Base-by-base conservation (phyloP, 2,329 filamentous ascomycete species). In the Alternaria ventricosa region DNA sequence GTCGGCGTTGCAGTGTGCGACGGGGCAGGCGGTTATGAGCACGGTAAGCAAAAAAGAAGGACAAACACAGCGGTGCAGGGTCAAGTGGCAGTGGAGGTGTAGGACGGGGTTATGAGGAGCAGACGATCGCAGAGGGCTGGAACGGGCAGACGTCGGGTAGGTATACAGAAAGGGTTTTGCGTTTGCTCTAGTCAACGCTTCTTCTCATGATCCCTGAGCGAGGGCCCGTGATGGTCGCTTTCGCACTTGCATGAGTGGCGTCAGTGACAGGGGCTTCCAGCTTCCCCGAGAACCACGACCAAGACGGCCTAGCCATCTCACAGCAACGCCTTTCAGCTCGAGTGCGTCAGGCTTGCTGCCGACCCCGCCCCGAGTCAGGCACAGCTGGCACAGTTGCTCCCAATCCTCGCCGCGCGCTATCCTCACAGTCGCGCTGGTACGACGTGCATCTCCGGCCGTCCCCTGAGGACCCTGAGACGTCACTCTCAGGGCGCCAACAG, bases 161-260 rank as follows among this genome's bases (percentile, higher is more conserved):
- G 61, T 63, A 63, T 63, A 63, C 61, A 51, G 61, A 67, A 73
- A 70, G 68, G 71, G 70, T 71, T 73, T 73, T 71, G 67, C 67
- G 66, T 69, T 71, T 69, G 61, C 59, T 62, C 60, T 65, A 64
- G 64, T 51, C 60, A 56, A 64, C 57, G 60, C 27, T 61, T 60
- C 56, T 51, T 55, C 56, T 36, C 50, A 28, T 49, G 18, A 63
- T 60, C 61, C 60, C 50, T 60, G 61, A 36, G 25, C 13, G 23
- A 22, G 44, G 62, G 57, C 62, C 62, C 53, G 58, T 61, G 58
- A 60, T 62, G 63, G 63, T 50, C 59, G 45, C 46, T 30, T 57
- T 54, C 20, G 54, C 60, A 51, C 62, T 63, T 61, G 62, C 57
- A 64, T 57, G 49, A 55, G 61, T 63, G 57, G 61, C 61, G 61